phyloP scores from a whole-genome alignment of 108 stramenopile species.

The Cyclotella cryptica region DNA sequence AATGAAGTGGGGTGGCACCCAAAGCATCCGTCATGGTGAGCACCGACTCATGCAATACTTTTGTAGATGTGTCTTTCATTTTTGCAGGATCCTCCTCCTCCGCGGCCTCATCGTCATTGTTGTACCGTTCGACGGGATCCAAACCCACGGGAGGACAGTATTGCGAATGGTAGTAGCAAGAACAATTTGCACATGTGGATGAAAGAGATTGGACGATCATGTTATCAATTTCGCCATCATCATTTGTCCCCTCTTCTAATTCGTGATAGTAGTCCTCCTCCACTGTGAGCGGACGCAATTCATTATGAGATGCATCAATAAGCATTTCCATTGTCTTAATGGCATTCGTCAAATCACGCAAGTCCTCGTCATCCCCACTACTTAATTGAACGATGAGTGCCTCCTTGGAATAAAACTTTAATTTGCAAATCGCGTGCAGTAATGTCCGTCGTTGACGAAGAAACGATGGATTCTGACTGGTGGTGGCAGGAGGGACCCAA shows the following conservation, averaged over 20 bases:
- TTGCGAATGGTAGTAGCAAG: constrained; percentile 10
- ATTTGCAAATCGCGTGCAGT: constrained; percentile 3
- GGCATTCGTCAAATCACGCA: constrained; percentile 3
- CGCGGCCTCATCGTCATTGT: not conserved
- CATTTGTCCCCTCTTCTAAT: not conserved
- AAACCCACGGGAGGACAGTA: constrained; percentile 32
- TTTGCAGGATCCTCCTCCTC: constrained; percentile 17
- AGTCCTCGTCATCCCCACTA: not conserved
- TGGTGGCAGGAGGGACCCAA: constrained; percentile 1
- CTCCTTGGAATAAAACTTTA: constrained; percentile 10
- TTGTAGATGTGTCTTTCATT: not conserved
- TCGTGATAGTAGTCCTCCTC: not conserved
- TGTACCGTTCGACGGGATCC: constrained; percentile 12
- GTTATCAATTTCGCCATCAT: not conserved
- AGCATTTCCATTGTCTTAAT: constrained; percentile 26
- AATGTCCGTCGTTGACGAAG: not conserved
- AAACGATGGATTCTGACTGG: not conserved
- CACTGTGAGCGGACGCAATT: not conserved
- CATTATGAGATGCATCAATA: constrained; percentile 31
- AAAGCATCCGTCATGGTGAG: constrained; percentile 45
- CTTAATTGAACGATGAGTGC: not conserved
- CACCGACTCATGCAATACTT: constrained; percentile 27
- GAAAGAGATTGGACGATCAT: not conserved
- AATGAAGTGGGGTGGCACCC: constrained; percentile 43
- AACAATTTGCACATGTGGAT: constrained; percentile 6